Percentiles rank a stretch among this genome's conserved stretches.
phyloP scores from a whole-genome alignment of 2,329 filamentous ascomycete genomes.

The Pseudophaeomoniella oleicola region DNA sequence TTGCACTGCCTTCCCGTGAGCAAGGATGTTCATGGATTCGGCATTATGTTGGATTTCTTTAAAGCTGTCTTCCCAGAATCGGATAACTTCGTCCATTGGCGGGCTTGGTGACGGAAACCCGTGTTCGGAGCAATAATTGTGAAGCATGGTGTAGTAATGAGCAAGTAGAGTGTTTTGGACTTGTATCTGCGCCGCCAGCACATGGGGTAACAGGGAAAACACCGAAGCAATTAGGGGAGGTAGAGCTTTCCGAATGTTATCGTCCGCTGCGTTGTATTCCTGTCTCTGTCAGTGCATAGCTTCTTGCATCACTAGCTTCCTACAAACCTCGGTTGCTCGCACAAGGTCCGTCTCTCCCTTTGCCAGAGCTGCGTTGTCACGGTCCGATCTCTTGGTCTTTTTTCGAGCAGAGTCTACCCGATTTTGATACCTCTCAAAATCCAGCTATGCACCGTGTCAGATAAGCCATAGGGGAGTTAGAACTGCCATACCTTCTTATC shows the following conservation, averaged over 20 bases:
- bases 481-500: slow-evolving; percentile 47
- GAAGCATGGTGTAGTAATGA: slow-evolving; percentile 62
- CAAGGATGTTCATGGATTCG: slow-evolving; percentile 50
- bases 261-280: slow-evolving; percentile 62
- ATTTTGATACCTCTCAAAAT: slow-evolving; percentile 65
- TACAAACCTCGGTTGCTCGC: slow-evolving; percentile 45
- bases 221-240: slow-evolving; percentile 57
- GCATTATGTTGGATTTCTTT: slow-evolving; percentile 49
- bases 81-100: slow-evolving; percentile 55
- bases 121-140: slow-evolving; percentile 56
- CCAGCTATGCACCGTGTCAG: slow-evolving; percentile 34
- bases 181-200: slow-evolving; percentile 56
- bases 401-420: slow-evolving; percentile 54
- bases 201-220: slow-evolving; percentile 58
- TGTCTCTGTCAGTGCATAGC: slow-evolving; percentile 15
- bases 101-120: slow-evolving; percentile 58
- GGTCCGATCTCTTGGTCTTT: slow-evolving; percentile 55
- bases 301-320: not conserved
- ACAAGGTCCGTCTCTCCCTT: slow-evolving; percentile 60
- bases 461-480: slow-evolving; percentile 2
- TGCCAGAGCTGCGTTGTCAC: slow-evolving; percentile 55
- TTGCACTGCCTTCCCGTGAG: slow-evolving; percentile 51
- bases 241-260: slow-evolving; percentile 55
- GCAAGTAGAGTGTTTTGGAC: slow-evolving; percentile 67
- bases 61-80: slow-evolving; percentile 49